Evolutionary conservation across 257 asterid species (phyloP), one percentile per base, ranked within the genome.

Genomic region (Eucommia ulmoides): DNA sequence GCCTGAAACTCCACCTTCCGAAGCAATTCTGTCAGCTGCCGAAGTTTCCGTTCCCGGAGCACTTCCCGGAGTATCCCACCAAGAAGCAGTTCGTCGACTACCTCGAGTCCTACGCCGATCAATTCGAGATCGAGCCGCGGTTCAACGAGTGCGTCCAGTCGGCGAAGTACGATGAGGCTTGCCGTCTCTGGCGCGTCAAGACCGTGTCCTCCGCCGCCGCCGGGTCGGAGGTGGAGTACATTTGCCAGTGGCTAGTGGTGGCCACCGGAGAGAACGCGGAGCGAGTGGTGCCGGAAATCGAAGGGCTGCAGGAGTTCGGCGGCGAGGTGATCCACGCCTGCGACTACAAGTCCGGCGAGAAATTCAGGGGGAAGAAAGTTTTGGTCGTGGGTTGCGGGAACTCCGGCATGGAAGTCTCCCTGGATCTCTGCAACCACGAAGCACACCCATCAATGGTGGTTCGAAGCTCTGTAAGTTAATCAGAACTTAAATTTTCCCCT

Each of bases 371-470:
- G 0, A 83, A 87, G 65, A 81, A 77, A 17, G 97, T 88, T 1
- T 74, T 88, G 17, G 95, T 88, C 16, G 88, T 87, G 23, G 97
- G 97, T 0, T 83, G 94, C 25, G 93, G 97, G 0, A 88, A 88
- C 26, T 88, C 97, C 2, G 97, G 97, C 59, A 88, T 88, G 97
- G 97, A 88, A 48, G 77, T 88, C n/a, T 83, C 95, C 41, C 92
- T 88, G n/a, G 97, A 88, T 68, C 97, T 88, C 42, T 81, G 88
- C 67, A 88, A 88, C 71, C 72, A 81, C 51, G 66, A 68, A 1
- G 97, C 97, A 1, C 62, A 77, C 49, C 92, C 97, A 21, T 69
- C 91, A 3, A 79, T 88, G 85, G 88, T 83, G 1, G 92, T 76
- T 14, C 88, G 97, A 1, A 79, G 77, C 81, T 69, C 97, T 74